Base-by-base conservation (phyloP, 805 yeast genomes). In the Candida jianshihensis region DNA sequence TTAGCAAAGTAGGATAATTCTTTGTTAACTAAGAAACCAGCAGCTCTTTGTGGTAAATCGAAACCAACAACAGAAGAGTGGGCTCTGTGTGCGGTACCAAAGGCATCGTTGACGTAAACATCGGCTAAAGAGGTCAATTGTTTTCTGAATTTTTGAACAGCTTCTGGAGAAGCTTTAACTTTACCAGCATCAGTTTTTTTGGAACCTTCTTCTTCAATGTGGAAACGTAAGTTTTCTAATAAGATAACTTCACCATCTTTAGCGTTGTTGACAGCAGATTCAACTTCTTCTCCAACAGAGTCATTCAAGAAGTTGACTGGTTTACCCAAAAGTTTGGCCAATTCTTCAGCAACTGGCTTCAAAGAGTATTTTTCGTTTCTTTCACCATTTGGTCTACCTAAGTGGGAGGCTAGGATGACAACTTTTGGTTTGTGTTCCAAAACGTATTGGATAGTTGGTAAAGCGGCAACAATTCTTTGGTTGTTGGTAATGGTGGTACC, bases 51-150 rank as follows among this genome's bases (percentile, higher is more conserved):
- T 47, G 94, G 89, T 56, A 87, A 76, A 54, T 90, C 89, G 55
- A 92, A 75, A 61, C 99, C 99, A 57, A 92, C 99, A 89, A 92
- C 90, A 33, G 98, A 92, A 38, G 97, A 88, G 75, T 92, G 98
- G 47, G 98, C 98, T 76, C 98, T 87, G 83, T 92, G 99, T 40
- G 97, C 97, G 47, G 98, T 92, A 66, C 98, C 98, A 59, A 92
- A 92, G 41, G 97, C 97, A 65, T 92, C 99, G 71, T 92, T 82
- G 64, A 92, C 78, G 75, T 92, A 92, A 48, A 92, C 95, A 59
- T 92, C 99, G 51, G 97, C 97, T 58, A 92, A 75, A 39, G 88
- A 70, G 56, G 96, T 84, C 69, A 92, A 79, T 61, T 84, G 79
- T 57, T 77, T 60, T 78, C 98, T 86, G 84, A 92, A 92, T 54